Evolutionary conservation across 768 basidiomycete species (phyloP).

Genomic region (Boletus edulis): DNA sequence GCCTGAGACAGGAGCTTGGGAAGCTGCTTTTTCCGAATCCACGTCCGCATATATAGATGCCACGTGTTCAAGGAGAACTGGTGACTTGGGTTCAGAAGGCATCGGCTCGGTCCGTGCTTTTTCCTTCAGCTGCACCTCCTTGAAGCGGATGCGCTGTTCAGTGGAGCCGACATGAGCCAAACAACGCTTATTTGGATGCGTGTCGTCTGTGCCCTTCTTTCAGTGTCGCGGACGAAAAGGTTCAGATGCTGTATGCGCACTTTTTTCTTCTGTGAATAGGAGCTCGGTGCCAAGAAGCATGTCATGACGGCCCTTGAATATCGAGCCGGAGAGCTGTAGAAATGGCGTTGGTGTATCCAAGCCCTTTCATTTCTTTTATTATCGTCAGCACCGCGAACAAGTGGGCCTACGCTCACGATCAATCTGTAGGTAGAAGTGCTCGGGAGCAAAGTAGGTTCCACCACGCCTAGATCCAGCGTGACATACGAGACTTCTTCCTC

Average conservation of each 20-base stretch:
- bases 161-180: slow-evolving; percentile 59
- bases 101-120: slow-evolving; percentile 33
- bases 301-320: slow-evolving; percentile 70
- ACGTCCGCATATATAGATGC: slow-evolving; percentile 18
- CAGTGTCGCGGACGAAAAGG: background rate
- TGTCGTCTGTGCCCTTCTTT: slow-evolving; percentile 33
- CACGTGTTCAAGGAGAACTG: slow-evolving; percentile 19
- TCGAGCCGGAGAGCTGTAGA: slow-evolving; percentile 72
- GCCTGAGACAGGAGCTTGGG: background rate
- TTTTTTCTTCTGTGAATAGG: slow-evolving; percentile 68
- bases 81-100: slow-evolving; percentile 1
- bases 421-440: slow-evolving; percentile 67
- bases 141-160: slow-evolving; percentile 69
- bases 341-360: slow-evolving; percentile 76
- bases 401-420: slow-evolving; percentile 50
- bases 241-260: slow-evolving; percentile 30
- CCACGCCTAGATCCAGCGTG: slow-evolving; percentile 67
- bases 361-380: slow-evolving; percentile 43
- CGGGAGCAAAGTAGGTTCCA: slow-evolving; percentile 74
- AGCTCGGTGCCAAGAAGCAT: slow-evolving; percentile 72
- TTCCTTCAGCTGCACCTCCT: slow-evolving; percentile 57
- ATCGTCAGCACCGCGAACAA: background rate
- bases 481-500: slow-evolving; percentile 60
- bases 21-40: background rate
- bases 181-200: slow-evolving; percentile 48